Evolutionary conservation across 148 eudicot species (phyloP).

Genomic region (Camellia japonica): DNA sequence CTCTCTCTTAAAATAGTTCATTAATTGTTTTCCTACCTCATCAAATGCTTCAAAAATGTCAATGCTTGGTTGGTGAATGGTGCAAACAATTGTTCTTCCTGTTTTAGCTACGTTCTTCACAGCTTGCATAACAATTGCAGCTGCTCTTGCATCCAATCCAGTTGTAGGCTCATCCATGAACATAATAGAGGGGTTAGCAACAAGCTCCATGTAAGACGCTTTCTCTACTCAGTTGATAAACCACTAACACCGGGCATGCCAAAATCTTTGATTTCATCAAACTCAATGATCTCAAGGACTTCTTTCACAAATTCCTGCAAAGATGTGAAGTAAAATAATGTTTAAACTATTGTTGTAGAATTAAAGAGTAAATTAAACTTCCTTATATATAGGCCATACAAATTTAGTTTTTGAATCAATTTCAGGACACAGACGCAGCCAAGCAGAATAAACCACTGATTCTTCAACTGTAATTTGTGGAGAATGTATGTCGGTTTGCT

Average conservation of each 20-base stretch:
- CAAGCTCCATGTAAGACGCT: constrained; percentile 84
- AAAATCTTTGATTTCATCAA: constrained; percentile 55
- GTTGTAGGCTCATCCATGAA: constrained; percentile 95
- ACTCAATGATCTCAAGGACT: constrained; percentile 76
- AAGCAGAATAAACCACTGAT: constrained; percentile 79
- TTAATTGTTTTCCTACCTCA: constrained; percentile 43
- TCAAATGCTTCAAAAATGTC: constrained; percentile 95
- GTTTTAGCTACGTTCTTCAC: constrained; percentile 66
- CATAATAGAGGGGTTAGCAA: constrained; percentile 83
- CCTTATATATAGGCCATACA: constrained; percentile 31
- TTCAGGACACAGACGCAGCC: constrained; percentile 76
- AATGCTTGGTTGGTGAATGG: constrained; percentile 88
- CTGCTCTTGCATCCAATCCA: constrained; percentile 85
- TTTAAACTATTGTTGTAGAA: neutral
- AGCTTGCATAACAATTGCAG: constrained; percentile 85
- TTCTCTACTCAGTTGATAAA: constrained; percentile 81
- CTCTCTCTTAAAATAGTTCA: neutral
- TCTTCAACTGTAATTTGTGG: constrained; percentile 85
- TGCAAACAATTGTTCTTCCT: constrained; percentile 84
- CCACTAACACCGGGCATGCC: constrained; percentile 71
- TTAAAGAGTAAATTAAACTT: neutral
- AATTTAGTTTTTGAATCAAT: constrained; percentile 61
- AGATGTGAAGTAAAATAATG: neutral
- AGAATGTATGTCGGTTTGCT: constrained; percentile 92
- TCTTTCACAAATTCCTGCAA: constrained; percentile 67